These are phyloP conservation scores for Mycena vitilis DNA, from an alignment of 768 basidiomycete genomes.

Conservation along the genomic window DNA sequence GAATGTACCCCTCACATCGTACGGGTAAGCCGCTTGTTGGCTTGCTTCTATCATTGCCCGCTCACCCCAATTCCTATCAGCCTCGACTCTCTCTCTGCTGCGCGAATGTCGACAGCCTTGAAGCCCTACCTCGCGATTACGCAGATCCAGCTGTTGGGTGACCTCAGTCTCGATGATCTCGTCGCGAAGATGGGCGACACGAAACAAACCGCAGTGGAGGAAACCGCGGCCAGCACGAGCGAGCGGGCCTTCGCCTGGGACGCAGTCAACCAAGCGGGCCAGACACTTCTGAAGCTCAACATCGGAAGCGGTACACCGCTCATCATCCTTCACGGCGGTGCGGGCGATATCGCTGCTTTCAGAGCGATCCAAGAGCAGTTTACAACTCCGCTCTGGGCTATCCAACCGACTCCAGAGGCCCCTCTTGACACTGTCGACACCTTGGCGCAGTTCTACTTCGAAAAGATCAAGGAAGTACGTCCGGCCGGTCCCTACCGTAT, in stretches of 20 bases:
- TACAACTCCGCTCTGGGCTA: slow-evolving; percentile 25
- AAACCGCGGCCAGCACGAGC: neutral
- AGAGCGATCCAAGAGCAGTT: slow-evolving; percentile 24
- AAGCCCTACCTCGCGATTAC: slow-evolving; percentile 1
- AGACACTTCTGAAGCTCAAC: neutral
- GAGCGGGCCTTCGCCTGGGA: neutral
- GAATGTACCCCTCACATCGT: slow-evolving; percentile 53
- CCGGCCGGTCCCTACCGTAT: slow-evolving; percentile 37
- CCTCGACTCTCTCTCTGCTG: slow-evolving; percentile 16
- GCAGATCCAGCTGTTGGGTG: slow-evolving; percentile 16
- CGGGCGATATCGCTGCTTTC: neutral
- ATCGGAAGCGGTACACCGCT: neutral
- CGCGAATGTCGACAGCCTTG: neutral
- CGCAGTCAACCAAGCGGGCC: neutral
- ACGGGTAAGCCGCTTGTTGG: neutral
- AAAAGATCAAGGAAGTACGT: slow-evolving; percentile 34
- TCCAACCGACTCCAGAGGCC: slow-evolving; percentile 35
- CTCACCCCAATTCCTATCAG: slow-evolving; percentile 1
- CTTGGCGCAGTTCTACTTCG: slow-evolving; percentile 36
- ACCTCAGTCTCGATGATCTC: neutral
- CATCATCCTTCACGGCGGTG: neutral
- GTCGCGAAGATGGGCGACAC: neutral
- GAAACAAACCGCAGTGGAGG: neutral
- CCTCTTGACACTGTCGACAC: slow-evolving; percentile 29
- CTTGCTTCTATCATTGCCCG: neutral